Evolutionary conservation across 2,329 filamentous ascomycete genomes (phyloP), one percentile per base, ranked within the genome.

Genomic region (Hypoxylon sp.): DNA sequence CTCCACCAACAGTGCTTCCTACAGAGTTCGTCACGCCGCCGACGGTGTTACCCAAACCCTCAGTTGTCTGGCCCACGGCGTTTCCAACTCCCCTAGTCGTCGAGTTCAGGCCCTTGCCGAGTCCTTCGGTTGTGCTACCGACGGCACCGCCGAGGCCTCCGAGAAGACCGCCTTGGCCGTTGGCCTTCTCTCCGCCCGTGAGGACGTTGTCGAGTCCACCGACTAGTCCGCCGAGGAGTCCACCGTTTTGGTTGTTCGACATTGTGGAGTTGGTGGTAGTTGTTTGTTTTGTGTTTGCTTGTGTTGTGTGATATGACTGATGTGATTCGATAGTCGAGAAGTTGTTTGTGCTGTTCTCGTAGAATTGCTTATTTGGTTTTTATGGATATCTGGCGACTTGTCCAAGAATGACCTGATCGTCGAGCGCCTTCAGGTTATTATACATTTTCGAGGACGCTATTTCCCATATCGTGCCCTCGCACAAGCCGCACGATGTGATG

Each of bases 141-240:
- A 79, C 52, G 33, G 77, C 77, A 35, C 73, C 70, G 11, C 72
- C 73, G 24, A 79, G 66, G 26, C 77, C 77, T 63, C 77, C 77
- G 47, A 79, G 73, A 3, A 79, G 76, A 35, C 77, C 77, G 31
- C 77, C 77, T 57, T 79, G 77, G 54, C 76, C 76, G 2, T 78
- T 72, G 22, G 76, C 75, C 67, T 78, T 72, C 44, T 78, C 77
- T 51, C 77, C 77, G 55, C 77, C 77, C 17, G 77, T 79, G 33
- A 79, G 73, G 53, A 78, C 71, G 56, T 78, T 79, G 74, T 79
- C 77, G 31, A 79, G 64, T 31, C 77, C 74, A 39, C 77, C 76
- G 22, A 76, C 70, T 39, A 79, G 53, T 55, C 76, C 76, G 57
- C 77, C 77, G 59, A 79, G 76, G 55, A 79, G 77, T 63, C 77